Evolutionary conservation across 345 rosid species (phyloP), one percentile per base, ranked within the genome.

Genomic region (Carallia pectinifolia): DNA sequence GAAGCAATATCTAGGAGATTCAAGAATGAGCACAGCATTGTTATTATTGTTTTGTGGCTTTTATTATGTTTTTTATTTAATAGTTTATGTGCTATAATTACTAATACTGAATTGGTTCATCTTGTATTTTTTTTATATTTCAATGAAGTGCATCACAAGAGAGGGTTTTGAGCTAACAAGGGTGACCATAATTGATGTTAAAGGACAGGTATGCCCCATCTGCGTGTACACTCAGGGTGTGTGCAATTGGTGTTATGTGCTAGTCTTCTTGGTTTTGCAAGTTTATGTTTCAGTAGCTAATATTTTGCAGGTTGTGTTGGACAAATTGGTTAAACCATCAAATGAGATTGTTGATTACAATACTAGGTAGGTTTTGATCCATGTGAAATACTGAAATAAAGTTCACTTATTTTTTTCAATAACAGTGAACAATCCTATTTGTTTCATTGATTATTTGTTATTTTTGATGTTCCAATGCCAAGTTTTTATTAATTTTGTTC

Each of bases 141-240:
- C 47, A 13, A 64, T 44, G 56, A 50, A 95, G 99, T 95, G 98
- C 81, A 77, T 87, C 73, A 87, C 99, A 64, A 81, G 74, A 13
- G 89, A 86, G 61, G 99, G 98, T 63, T 90, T 89, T 8, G 98
- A 92, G 90, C 86, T 95, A 56, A 90, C 99, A 62, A 86, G 99
- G 81, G 81, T 85, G 68, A 95, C 99, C 29, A 66, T 95, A 29
- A 98, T 92, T 44, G 97, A 95, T 85, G 72, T 83, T 53, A 68
- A 78, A 74, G 99, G 98, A 76, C 88, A 87, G 97, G 97, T 88
- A 81, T 76, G 68, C 4, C 77, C 58, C 64, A 19, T 37, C 50
- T 44, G 17, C 50, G 3, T 12, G 17, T 44, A 44, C 17, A 44
- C 50, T 12, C 50, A 44, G 17, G 16, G 17, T 44, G 50, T 44